Evolutionary conservation across 768 basidiomycete species (phyloP).

Genomic region (Hirschioporus abietinus): DNA sequence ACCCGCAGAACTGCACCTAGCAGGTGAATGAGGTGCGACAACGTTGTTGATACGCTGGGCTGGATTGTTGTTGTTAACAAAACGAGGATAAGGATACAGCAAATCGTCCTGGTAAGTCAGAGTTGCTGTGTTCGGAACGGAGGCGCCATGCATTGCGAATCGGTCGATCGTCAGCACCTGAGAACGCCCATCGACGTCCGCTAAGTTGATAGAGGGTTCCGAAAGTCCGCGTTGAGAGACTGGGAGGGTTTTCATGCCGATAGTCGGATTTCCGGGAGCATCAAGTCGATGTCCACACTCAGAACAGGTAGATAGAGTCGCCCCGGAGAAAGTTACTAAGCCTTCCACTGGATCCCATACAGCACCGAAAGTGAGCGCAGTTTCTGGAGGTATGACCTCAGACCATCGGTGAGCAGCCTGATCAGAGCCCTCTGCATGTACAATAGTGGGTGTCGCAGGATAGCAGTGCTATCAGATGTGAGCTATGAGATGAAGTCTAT

Average conservation of each 20-base stretch:
- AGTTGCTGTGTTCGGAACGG: conserved; percentile 15
- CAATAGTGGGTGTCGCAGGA: not conserved
- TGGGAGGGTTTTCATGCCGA: not conserved
- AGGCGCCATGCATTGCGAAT: conserved; percentile 11
- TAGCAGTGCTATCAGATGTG: not conserved
- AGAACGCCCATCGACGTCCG: conserved; percentile 17
- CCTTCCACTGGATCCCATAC: conserved; percentile 56
- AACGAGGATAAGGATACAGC: conserved; percentile 10
- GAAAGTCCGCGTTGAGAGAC: not conserved
- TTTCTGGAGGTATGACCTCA: conserved; percentile 48
- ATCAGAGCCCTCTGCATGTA: not conserved
- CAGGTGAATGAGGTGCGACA: not conserved
- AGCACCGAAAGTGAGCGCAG: conserved; percentile 54
- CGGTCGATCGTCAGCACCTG: conserved; percentile 25
- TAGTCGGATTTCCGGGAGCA: not conserved
- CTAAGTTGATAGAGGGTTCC: conserved; percentile 5
- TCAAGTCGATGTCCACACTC: not conserved
- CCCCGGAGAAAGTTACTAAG: conserved; percentile 51
- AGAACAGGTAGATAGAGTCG: conserved; percentile 26
- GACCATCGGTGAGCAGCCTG: conserved; percentile 41
- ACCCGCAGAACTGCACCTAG: not conserved
- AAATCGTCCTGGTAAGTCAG: conserved; percentile 5
- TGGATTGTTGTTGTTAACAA: conserved; percentile 1
- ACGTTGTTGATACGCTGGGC: not conserved
- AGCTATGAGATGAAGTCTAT: not conserved